These are phyloP conservation scores for Brassica balearica DNA, from an alignment of 441 rosid genomes.

Conservation along the genomic window DNA sequence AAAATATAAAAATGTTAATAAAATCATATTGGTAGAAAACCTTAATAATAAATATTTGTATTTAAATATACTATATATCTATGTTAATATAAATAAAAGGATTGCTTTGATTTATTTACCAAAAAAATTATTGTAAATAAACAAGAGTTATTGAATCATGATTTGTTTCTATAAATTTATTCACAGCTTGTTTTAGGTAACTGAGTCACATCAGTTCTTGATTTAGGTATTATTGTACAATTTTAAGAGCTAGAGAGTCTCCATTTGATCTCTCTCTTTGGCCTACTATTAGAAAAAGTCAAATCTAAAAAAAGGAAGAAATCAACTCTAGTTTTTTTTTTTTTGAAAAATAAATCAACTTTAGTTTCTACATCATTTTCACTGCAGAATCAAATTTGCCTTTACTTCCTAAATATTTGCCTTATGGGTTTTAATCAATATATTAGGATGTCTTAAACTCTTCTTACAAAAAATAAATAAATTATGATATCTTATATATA, in stretches of 20 bases:
- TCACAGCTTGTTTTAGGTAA: conserved; percentile 1
- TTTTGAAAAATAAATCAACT: not conserved
- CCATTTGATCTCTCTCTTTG: conserved; percentile 10
- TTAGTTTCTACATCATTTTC: conserved; percentile 34
- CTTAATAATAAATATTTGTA: not conserved
- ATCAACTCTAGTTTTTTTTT: conserved; percentile 13
- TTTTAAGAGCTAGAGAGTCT: conserved; percentile 32
- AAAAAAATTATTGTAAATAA: too few relatives aligned
- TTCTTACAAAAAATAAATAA: too few relatives aligned
- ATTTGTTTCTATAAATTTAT: not conserved
- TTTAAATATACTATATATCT: too few relatives aligned
- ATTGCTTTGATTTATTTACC: too few relatives aligned
- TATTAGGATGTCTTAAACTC: too few relatives aligned
- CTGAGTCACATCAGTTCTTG: conserved; percentile 14
- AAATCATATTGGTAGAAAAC: too few relatives aligned
- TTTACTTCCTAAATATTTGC: not conserved
- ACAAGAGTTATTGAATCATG: conserved; percentile 10
- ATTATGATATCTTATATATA: too few relatives aligned
- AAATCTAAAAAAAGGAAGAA: conserved; percentile 15
- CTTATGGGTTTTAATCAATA: not conserved
- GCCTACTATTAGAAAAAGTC: conserved; percentile 27
- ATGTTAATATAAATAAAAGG: too few relatives aligned
- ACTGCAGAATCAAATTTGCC: conserved; percentile 26
- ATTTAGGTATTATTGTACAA: conserved; percentile 5
- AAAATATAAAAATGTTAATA: too few relatives aligned